These are phyloP conservation scores for Colletotrichum aenigma DNA, from an alignment of 2,329 filamentous ascomycete genomes.

Conservation along the genomic window DNA sequence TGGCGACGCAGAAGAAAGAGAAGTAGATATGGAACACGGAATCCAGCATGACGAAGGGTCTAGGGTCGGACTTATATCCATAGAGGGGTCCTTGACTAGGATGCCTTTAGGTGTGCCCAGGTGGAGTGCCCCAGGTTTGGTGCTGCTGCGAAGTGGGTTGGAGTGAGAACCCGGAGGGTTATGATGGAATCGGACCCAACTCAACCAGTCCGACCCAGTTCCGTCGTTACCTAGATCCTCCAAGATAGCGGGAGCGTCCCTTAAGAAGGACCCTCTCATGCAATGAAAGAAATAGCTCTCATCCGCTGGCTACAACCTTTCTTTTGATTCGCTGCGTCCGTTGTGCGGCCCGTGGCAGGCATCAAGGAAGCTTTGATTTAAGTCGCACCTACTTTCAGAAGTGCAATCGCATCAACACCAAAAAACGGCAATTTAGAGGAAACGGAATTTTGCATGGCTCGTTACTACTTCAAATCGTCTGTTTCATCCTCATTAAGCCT, in stretches of 20 bases:
- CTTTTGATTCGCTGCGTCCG: not conserved
- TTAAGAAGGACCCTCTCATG: not conserved
- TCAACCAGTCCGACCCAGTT: not conserved
- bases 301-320: not conserved
- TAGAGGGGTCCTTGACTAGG: not conserved
- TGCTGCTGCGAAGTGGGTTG: not conserved
- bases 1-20: not conserved
- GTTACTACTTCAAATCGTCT: not conserved
- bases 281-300: not conserved
- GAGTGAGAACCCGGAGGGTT: constrained; percentile 19
- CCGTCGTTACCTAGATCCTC: not conserved
- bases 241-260: not conserved
- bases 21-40: not conserved
- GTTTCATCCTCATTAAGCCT: not conserved
- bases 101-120: not conserved
- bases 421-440: not conserved
- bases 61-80: not conserved
- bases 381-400: not conserved
- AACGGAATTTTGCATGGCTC: not conserved
- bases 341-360: not conserved
- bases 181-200: not conserved
- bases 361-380: not conserved
- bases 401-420: not conserved
- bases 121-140: not conserved
- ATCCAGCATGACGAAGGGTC: not conserved